A percentile compares a stretch with the other conserved stretches of the same genome.
Evolutionary conservation across 257 asterid genomes (phyloP).

Genomic region (Salvia miltiorrhiza): DNA sequence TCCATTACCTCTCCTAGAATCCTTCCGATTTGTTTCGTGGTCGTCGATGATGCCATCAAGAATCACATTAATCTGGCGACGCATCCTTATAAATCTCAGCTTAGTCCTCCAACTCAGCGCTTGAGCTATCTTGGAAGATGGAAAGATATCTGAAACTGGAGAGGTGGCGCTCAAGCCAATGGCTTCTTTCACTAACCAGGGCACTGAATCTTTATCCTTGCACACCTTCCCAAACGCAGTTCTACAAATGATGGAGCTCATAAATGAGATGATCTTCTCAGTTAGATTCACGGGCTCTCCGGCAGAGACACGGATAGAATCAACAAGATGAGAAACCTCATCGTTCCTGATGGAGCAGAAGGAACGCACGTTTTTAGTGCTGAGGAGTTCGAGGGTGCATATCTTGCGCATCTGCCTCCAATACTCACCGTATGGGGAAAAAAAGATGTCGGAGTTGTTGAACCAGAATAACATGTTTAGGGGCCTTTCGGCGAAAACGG

Average conservation of each 20-base stretch:
- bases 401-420: conserved; percentile 31
- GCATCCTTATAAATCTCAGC: too few species aligned
- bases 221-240: too few species aligned
- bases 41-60: too few species aligned
- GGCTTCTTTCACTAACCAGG: neutral
- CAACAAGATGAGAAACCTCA: conserved; percentile 12
- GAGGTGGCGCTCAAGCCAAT: neutral
- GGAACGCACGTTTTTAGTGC: neutral
- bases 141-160: conserved; percentile 15
- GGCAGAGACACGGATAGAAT: neutral
- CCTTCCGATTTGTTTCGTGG: too few species aligned
- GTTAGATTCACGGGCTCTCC: conserved; percentile 9
- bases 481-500: neutral
- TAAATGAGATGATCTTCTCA: neutral
- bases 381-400: too few species aligned
- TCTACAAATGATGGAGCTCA: conserved; percentile 12
- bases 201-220: neutral
- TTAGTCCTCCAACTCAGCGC: too few species aligned
- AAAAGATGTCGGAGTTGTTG: neutral
- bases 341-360: conserved; percentile 16
- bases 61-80: too few species aligned
- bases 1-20: neutral
- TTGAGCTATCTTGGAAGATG: conserved; percentile 7
- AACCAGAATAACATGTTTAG: conserved; percentile 11
- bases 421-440: conserved; percentile 18